phyloP scores from a whole-genome alignment of 805 yeast genomes.

The Candida cerambycidarum region DNA sequence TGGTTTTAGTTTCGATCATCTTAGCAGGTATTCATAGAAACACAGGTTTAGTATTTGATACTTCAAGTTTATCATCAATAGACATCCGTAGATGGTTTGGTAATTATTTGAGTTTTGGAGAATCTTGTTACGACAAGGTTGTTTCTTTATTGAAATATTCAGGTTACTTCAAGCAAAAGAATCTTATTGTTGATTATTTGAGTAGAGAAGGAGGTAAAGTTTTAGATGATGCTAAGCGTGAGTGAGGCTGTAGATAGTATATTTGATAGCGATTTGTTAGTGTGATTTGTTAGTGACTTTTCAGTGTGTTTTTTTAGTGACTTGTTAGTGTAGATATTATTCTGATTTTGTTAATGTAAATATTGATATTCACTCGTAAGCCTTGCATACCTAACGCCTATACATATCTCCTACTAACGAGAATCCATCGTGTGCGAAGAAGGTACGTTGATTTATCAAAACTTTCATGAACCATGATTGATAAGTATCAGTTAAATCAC shows the following conservation, averaged over 20 bases:
- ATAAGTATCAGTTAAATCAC: conserved; percentile 6
- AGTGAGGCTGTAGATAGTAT: not conserved
- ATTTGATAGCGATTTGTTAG: too few relatives aligned
- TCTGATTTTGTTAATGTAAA: too few relatives aligned
- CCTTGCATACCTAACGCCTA: too few relatives aligned
- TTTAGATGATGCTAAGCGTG: conserved; percentile 18
- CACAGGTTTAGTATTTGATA: conserved; percentile 68
- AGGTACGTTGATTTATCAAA: conserved; percentile 6
- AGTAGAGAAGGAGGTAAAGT: conserved; percentile 29
- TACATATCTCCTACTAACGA: too few relatives aligned
- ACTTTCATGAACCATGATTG: conserved; percentile 9
- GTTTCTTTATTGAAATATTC: conserved; percentile 47
- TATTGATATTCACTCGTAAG: too few relatives aligned
- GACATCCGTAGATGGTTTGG: conserved; percentile 48
- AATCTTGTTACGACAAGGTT: conserved; percentile 50
- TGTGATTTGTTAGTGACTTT: too few relatives aligned
- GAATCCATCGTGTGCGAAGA: not conserved
- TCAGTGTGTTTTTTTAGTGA: too few relatives aligned
- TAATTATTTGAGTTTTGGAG: conserved; percentile 61
- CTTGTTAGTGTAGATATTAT: too few relatives aligned
- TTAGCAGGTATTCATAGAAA: conserved; percentile 84
- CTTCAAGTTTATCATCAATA: conserved; percentile 48
- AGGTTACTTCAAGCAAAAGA: conserved; percentile 50
- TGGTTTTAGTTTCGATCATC: conserved; percentile 74
- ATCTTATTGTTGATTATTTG: conserved; percentile 36